phyloP scores from a whole-genome alignment of 371 early-diverging fungal species.

The Haplosporangium sp. region DNA sequence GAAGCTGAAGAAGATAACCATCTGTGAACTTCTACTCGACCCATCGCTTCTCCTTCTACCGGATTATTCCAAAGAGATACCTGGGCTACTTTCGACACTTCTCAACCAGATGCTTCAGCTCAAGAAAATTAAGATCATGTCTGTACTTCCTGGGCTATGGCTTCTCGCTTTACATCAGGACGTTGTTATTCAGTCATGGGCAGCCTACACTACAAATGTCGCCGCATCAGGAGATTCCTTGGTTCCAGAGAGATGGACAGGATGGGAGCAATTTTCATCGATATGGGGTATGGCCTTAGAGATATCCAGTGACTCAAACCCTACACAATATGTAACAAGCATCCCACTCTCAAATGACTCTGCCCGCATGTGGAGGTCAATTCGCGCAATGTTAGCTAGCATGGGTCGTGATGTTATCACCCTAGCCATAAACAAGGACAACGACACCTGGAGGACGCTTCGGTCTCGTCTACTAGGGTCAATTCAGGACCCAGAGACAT shows the following conservation, averaged over 20 bases:
- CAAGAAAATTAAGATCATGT: constrained; percentile 33
- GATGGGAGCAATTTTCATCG: constrained; percentile 43
- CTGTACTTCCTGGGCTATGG: constrained; percentile 45
- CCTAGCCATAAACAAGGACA: constrained; percentile 5
- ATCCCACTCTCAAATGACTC: constrained; percentile 24
- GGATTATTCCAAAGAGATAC: constrained; percentile 14
- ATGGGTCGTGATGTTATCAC: constrained; percentile 26
- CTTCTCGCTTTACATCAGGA: constrained; percentile 38
- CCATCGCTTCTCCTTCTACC: constrained; percentile 24
- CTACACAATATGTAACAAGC: neutral
- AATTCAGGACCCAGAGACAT: constrained; percentile 13
- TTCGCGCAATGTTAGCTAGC: constrained; percentile 27
- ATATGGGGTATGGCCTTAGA: constrained; percentile 18
- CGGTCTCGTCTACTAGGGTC: constrained; percentile 7
- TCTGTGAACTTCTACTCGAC: constrained; percentile 45
- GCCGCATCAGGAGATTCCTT: constrained; percentile 20
- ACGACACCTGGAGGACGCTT: constrained; percentile 15
- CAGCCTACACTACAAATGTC: constrained; percentile 16
- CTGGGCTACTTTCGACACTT: constrained; percentile 14
- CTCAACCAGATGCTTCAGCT: constrained; percentile 21
- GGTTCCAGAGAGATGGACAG: constrained; percentile 27
- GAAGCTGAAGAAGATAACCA: constrained; percentile 17
- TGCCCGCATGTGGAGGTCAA: constrained; percentile 20
- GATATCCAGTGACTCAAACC: constrained; percentile 10
- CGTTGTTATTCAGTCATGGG: constrained; percentile 30